Percentiles rank a stretch among this genome's conserved stretches.
phyloP scores from a whole-genome alignment of 139 green algal genomes.

The Trebouxia sp. region DNA sequence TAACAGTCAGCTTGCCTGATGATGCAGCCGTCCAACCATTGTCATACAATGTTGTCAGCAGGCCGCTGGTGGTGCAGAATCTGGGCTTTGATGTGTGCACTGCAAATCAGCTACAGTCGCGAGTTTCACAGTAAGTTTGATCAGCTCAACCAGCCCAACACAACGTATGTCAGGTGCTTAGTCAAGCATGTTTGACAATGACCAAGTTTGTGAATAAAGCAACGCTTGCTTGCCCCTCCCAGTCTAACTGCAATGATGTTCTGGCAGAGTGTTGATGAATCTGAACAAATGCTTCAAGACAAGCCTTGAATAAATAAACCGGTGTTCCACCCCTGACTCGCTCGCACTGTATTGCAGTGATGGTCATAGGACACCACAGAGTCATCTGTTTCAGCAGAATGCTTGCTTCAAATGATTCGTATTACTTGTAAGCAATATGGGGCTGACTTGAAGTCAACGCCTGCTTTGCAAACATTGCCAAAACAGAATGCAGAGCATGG shows the following conservation, averaged over 20 bases:
- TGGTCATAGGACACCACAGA: background rate
- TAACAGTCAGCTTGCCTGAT: constrained; percentile 23
- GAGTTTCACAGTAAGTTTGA: too few species aligned
- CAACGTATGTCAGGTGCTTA: too few species aligned
- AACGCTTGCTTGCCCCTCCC: too few species aligned
- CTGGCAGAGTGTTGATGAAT: too few species aligned
- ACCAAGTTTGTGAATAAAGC: too few species aligned
- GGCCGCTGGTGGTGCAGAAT: constrained; percentile 29
- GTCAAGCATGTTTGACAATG: too few species aligned
- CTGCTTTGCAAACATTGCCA: background rate
- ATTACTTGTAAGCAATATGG: background rate
- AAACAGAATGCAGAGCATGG: background rate
- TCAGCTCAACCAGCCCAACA: background rate
- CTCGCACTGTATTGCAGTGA: background rate
- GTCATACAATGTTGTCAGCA: constrained; percentile 26
- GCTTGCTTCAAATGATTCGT: background rate
- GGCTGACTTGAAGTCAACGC: too few species aligned
- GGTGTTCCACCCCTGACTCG: too few species aligned
- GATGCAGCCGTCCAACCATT: constrained; percentile 1
- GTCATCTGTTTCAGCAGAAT: background rate
- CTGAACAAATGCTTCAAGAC: too few species aligned
- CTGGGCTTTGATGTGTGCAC: constrained; percentile 12
- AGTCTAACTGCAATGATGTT: too few species aligned
- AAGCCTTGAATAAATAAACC: too few species aligned
- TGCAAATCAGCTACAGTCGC: background rate